These are phyloP conservation scores for Xylaria sp. DNA, from an alignment of 2,329 filamentous ascomycete genomes.

Conservation along the genomic window DNA sequence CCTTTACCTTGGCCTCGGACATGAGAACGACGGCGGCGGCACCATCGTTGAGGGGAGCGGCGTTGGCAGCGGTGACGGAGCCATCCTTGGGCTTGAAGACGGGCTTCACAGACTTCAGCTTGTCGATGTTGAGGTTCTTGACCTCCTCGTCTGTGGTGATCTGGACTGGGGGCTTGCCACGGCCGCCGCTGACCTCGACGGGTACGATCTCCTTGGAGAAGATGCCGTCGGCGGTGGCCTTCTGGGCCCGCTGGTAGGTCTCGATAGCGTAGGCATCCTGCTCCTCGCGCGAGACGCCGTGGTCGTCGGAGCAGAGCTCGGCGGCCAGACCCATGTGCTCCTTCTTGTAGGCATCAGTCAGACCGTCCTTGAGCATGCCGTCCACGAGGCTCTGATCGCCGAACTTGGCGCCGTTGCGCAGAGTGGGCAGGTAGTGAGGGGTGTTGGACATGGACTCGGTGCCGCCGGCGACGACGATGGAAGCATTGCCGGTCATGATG, in stretches of 20 bases:
- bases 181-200: constrained; percentile 85
- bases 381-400: constrained; percentile 90
- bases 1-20: constrained; percentile 92
- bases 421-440: constrained; percentile 91
- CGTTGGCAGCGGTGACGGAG: constrained; percentile 95
- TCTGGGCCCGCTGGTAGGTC: constrained; percentile 77
- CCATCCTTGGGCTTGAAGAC: constrained; percentile 83
- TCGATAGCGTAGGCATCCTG: constrained; percentile 97
- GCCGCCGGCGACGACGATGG: constrained; percentile 92
- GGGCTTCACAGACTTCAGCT: constrained; percentile 85
- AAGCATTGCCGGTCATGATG: constrained; percentile 95
- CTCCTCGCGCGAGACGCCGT: constrained; percentile 81
- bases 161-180: constrained; percentile 86
- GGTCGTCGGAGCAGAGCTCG: constrained; percentile 90
- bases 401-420: constrained; percentile 92
- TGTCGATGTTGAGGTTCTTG: constrained; percentile 89
- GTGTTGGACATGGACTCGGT: constrained; percentile 99
- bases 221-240: constrained; percentile 83
- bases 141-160: constrained; percentile 93
- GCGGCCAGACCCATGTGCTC: constrained; percentile 96
- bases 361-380: constrained; percentile 91
- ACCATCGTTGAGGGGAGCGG: constrained; percentile 94
- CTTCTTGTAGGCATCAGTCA: constrained; percentile 94
- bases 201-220: constrained; percentile 91
- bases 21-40: constrained; percentile 92